Percentiles rank a stretch among this genome's conserved stretches.
Evolutionary conservation across 352 stramenopile species (phyloP).

Genomic region (Phytophthora boehmeriae): DNA sequence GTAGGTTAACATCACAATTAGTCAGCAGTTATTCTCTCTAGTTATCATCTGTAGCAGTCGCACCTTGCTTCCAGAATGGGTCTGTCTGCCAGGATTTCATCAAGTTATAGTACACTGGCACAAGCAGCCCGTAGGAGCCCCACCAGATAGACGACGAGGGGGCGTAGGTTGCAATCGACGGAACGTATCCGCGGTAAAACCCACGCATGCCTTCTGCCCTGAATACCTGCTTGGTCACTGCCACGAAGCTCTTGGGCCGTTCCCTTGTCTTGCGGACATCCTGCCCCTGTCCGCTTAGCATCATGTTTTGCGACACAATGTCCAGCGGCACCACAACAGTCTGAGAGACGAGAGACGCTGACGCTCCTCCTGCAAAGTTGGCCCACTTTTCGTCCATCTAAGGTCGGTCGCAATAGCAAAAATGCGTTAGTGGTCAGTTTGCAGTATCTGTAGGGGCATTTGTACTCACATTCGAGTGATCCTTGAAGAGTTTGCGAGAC

Average conservation of each 20-base stretch:
- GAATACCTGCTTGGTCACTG: constrained; percentile 70
- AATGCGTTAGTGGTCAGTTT: too few relatives aligned
- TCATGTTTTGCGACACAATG: constrained; percentile 91
- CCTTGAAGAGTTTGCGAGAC: constrained; percentile 69
- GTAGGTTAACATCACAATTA: background rate
- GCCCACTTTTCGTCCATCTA: constrained; percentile 63
- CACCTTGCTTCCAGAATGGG: constrained; percentile 86
- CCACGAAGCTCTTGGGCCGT: constrained; percentile 58
- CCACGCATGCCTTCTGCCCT: constrained; percentile 67
- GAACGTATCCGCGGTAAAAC: constrained; percentile 86
- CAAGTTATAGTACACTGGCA: constrained; percentile 71
- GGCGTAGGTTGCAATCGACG: constrained; percentile 87
- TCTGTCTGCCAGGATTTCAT: constrained; percentile 67
- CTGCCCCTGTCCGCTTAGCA: constrained; percentile 82
- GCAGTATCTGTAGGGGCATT: too few relatives aligned
- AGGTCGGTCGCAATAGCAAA: too few relatives aligned
- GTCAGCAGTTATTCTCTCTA: background rate
- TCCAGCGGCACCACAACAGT: constrained; percentile 88
- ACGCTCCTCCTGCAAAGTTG: constrained; percentile 82
- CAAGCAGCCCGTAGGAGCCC: constrained; percentile 84
- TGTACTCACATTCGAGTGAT: constrained; percentile 51
- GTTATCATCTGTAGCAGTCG: background rate
- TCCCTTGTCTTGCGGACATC: constrained; percentile 65
- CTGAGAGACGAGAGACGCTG: constrained; percentile 83
- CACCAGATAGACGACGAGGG: constrained; percentile 89